Conservation (phyloP, 2,329 filamentous ascomycete genomes). For the Ophiostoma angusticollis region DNA sequence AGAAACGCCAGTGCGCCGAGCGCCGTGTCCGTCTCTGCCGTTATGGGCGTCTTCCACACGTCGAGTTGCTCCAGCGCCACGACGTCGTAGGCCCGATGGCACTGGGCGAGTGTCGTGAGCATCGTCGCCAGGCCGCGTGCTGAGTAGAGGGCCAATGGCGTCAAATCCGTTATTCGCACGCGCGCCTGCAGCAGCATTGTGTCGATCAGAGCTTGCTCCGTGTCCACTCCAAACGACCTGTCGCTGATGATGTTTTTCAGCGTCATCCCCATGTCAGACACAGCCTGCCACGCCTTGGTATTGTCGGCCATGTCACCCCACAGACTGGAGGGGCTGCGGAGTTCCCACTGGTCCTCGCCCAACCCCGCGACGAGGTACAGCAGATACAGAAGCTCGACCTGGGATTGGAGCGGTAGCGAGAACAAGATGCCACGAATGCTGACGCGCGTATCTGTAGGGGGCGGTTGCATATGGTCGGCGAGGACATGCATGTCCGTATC, state of each 20-base stretch:
- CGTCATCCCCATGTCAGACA: no score
- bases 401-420: slow-evolving; percentile 28
- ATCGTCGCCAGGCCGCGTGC: slow-evolving; percentile 39
- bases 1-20: slow-evolving; percentile 38
- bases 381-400: slow-evolving; percentile 38
- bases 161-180: slow-evolving; percentile 21
- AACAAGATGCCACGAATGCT: no score
- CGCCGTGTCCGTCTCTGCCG: slow-evolving; percentile 29
- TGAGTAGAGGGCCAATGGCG: slow-evolving; percentile 36
- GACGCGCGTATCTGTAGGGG: no score
- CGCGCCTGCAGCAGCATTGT: slow-evolving; percentile 31
- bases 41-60: slow-evolving; percentile 30
- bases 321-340: slow-evolving; percentile 30
- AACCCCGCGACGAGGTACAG: slow-evolving; percentile 39
- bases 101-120: slow-evolving; percentile 27
- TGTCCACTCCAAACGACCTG: no score
- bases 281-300: no score
- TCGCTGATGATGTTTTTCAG: no score
- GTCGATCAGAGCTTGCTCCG: slow-evolving; percentile 28
- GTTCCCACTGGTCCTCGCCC: slow-evolving; percentile 40
- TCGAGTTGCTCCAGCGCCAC: slow-evolving; percentile 30
- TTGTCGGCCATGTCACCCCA: slow-evolving; percentile 31
- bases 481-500: no score
- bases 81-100: slow-evolving; percentile 32
- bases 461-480: no score